A percentile compares a stretch with the other conserved stretches of the same genome.
Conservation (phyloP, 2,329 filamentous ascomycete species). For the Aspergillus pseudoterreus region DNA sequence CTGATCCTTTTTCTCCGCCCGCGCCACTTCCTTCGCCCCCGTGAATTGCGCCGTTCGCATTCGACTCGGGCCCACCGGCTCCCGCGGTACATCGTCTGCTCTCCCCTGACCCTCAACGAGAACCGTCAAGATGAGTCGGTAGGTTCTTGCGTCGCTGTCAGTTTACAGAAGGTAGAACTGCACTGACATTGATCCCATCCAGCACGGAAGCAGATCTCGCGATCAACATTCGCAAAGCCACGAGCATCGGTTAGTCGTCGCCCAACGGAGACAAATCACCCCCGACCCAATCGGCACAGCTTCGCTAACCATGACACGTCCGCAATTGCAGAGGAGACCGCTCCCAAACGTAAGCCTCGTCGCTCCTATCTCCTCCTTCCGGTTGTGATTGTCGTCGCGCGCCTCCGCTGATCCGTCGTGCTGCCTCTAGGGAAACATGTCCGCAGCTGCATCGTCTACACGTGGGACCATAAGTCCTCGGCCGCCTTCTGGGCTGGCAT, state of each 20-base stretch:
- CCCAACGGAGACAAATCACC: neutral
- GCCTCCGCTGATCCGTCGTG: conserved; percentile 4
- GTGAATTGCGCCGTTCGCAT: conserved; percentile 18
- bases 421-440: conserved; percentile 74
- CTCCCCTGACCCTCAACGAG: conserved; percentile 20
- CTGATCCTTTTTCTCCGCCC: conserved; percentile 7
- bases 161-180: neutral
- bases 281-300: neutral
- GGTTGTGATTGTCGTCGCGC: too few species aligned
- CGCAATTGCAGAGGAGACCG: conserved; percentile 54
- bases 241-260: conserved; percentile 52
- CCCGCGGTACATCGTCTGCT: conserved; percentile 12
- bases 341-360: conserved; percentile 57
- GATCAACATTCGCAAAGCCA: conserved; percentile 66
- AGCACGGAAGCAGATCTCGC: conserved; percentile 62
- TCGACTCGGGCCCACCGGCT: conserved; percentile 18
- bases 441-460: conserved; percentile 95
- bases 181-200: neutral
- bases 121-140: conserved; percentile 62
- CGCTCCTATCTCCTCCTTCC: conserved; percentile 3
- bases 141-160: conserved; percentile 19
- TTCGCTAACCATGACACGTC: conserved; percentile 10
- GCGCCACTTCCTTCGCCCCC: conserved; percentile 1
- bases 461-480: conserved; percentile 97
- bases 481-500: conserved; percentile 95